These are phyloP conservation scores for Solanum aculeatissimum DNA, from an alignment of 305 asterid genomes.

Conservation along the genomic window DNA sequence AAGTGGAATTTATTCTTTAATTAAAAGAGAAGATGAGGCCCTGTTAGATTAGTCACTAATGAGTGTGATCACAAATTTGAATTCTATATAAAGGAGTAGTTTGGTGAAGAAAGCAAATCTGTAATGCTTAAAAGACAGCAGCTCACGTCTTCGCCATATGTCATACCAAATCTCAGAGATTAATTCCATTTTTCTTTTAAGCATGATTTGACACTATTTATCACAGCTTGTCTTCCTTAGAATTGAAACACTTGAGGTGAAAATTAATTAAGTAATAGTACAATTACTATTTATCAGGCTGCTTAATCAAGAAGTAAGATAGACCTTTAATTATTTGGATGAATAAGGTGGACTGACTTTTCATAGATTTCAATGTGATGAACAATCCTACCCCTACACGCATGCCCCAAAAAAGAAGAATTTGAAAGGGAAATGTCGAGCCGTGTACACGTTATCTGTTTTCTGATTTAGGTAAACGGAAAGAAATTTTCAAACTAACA, in stretches of 20 bases:
- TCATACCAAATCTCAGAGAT: too few species aligned
- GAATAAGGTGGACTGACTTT: too few species aligned
- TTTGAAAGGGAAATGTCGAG: not conserved
- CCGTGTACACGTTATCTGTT: not conserved
- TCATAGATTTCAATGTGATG: too few species aligned
- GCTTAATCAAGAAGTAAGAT: too few species aligned
- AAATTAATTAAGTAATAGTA: too few species aligned
- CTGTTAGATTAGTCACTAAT: not conserved
- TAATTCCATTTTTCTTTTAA: too few species aligned
- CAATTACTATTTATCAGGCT: too few species aligned
- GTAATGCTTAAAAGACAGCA: not conserved
- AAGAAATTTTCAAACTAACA: not conserved
- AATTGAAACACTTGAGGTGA: too few species aligned
- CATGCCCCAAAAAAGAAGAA: not conserved
- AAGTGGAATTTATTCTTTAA: not conserved
- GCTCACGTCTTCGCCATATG: too few species aligned
- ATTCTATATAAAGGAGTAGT: not conserved
- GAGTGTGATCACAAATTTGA: not conserved
- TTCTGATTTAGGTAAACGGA: not conserved
- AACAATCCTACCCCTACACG: not conserved
- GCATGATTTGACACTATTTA: too few species aligned
- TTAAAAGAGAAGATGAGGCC: not conserved
- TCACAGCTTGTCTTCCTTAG: too few species aligned
- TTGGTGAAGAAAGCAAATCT: not conserved
- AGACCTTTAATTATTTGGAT: too few species aligned